Conservation (phyloP, 208 protist species). For the Entamoeba histolytica region DNA sequence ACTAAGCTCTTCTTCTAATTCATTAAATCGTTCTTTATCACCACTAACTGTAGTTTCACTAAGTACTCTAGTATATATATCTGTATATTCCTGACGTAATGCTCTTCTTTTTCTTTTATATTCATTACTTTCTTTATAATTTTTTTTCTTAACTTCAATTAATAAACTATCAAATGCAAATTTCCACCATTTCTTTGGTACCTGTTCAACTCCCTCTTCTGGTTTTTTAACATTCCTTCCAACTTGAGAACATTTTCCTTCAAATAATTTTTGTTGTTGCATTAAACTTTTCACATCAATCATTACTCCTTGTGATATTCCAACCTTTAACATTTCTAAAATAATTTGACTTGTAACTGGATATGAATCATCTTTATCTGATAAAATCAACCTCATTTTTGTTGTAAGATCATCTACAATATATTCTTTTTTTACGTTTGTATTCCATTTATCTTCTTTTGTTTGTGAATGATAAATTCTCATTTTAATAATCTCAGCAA, state of each 20-base stretch:
- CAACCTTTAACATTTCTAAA: not conserved
- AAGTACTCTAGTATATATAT: not conserved
- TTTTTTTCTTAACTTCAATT: not conserved
- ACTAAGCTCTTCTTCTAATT: not conserved
- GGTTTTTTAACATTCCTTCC: not conserved
- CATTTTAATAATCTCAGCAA: not conserved
- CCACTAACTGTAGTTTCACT: not conserved
- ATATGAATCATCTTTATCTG: not conserved
- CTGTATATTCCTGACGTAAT: not conserved
- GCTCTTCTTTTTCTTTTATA: not conserved
- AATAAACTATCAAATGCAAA: not conserved
- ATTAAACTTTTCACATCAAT: not conserved
- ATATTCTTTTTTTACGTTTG: not conserved
- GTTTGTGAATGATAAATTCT: not conserved
- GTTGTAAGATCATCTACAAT: not conserved
- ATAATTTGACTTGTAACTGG: not conserved
- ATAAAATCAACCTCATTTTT: not conserved
- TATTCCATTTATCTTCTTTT: not conserved
- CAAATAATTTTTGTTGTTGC: not conserved
- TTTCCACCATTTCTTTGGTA: not conserved
- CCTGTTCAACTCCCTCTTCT: not conserved
- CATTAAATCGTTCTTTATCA: not conserved
- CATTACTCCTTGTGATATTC: not conserved
- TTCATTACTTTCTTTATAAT: not conserved
- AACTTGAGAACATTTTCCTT: not conserved